Percentiles rank a stretch among this genome's conserved stretches.
phyloP scores from a whole-genome alignment of 2,329 filamentous ascomycete species.

The Xylaria sp. region DNA sequence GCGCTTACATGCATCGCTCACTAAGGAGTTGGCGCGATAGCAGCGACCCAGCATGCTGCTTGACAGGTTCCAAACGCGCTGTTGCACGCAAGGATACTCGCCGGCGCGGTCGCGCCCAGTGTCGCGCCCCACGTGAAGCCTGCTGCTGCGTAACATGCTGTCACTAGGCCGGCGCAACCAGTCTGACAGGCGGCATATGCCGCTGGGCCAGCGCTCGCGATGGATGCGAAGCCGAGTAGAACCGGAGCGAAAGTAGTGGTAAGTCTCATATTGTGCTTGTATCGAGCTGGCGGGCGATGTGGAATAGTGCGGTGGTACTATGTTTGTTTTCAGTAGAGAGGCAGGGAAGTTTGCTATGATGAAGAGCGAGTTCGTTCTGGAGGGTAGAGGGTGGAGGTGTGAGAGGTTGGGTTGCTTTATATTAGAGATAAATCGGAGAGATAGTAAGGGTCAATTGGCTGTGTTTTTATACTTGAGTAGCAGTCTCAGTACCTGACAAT shows the following conservation, averaged over 20 bases:
- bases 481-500: not conserved
- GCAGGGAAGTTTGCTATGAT: not conserved
- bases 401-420: not conserved
- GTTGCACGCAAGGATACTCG: conserved; percentile 30
- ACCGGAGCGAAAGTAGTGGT: not conserved
- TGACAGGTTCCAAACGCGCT: conserved; percentile 31
- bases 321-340: not conserved
- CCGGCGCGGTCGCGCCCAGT: conserved; percentile 13
- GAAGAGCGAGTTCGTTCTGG: not conserved
- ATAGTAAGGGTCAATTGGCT: not conserved
- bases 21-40: conserved; percentile 26
- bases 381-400: not conserved
- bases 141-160: conserved; percentile 30
- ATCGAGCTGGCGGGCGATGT: not conserved
- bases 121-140: conserved; percentile 36
- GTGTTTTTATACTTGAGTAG: conserved; percentile 9
- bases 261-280: conserved; percentile 19
- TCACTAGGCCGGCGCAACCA: conserved; percentile 30
- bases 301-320: not conserved
- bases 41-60: conserved; percentile 28
- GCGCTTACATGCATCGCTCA: not conserved
- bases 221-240: conserved; percentile 1
- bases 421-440: not conserved
- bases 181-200: conserved; percentile 35
- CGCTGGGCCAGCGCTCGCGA: conserved; percentile 23